A percentile compares a stretch with the other conserved stretches of the same genome.
Evolutionary conservation across 805 yeast species (phyloP).

Genomic region (Zygotorulaspora chibaensis): DNA sequence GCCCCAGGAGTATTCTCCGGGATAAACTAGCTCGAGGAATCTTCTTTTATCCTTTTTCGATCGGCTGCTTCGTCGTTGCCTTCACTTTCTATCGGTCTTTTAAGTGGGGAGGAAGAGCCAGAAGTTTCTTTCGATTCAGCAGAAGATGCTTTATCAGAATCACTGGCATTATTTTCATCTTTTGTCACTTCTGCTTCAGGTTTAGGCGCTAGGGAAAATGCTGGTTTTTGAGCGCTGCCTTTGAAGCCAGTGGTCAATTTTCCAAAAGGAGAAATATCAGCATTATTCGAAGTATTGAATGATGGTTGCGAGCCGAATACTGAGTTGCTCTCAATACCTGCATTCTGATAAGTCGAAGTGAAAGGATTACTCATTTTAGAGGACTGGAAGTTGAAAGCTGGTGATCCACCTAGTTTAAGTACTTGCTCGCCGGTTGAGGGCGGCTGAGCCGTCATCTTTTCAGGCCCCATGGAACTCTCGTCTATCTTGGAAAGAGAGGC

Average conservation of each 20-base stretch:
- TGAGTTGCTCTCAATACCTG: neutral
- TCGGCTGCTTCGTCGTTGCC: slow-evolving; percentile 4
- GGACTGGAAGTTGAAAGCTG: slow-evolving; percentile 10
- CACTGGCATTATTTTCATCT: neutral
- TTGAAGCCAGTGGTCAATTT: neutral
- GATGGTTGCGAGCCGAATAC: slow-evolving; percentile 13
- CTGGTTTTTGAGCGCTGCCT: neutral
- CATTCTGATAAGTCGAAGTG: slow-evolving; percentile 12
- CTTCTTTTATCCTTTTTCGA: slow-evolving; percentile 6
- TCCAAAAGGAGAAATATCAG: neutral
- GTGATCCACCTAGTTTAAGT: slow-evolving; percentile 7
- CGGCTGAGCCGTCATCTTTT: slow-evolving; percentile 1
- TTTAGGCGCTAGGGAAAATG: neutral
- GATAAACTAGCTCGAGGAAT: neutral
- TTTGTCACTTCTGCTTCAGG: neutral
- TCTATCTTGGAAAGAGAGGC: slow-evolving; percentile 12
- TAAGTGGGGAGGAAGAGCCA: slow-evolving; percentile 5
- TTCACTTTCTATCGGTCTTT: slow-evolving; percentile 14
- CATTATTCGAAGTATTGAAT: slow-evolving; percentile 5
- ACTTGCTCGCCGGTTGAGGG: slow-evolving; percentile 12
- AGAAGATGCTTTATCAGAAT: neutral
- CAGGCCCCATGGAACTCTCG: slow-evolving; percentile 5
- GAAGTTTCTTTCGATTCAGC: slow-evolving; percentile 2
- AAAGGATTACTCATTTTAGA: slow-evolving; percentile 16
- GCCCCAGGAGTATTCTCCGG: neutral